phyloP scores from a whole-genome alignment of 306 rosid species.

The Glycine tomentella region DNA sequence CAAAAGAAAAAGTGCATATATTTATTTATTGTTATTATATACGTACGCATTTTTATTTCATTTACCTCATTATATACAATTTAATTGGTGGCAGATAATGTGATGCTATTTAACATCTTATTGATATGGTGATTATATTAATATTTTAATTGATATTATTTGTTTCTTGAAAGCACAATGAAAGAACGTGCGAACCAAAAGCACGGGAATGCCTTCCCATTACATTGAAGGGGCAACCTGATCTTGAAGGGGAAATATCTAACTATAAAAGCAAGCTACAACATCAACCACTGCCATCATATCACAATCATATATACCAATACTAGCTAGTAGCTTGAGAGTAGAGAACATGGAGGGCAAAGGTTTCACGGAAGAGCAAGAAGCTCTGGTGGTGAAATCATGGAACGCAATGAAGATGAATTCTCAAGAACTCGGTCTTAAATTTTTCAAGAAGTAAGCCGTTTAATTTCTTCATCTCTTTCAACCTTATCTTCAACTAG shows the following conservation, averaged over 20 bases:
- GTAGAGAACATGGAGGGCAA: slow-evolving; percentile 28
- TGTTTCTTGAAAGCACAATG: background rate
- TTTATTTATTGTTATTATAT: too few relatives aligned
- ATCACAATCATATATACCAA: background rate
- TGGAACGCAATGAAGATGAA: slow-evolving; percentile 79
- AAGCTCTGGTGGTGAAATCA: slow-evolving; percentile 75
- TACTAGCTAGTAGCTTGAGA: too few relatives aligned
- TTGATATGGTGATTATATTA: background rate
- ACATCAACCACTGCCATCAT: background rate
- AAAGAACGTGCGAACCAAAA: background rate
- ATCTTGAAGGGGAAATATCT: background rate
- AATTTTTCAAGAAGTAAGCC: slow-evolving; percentile 69
- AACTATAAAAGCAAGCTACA: slow-evolving; percentile 18
- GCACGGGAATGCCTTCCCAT: slow-evolving; percentile 47
- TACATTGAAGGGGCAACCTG: slow-evolving; percentile 47
- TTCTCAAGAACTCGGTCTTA: slow-evolving; percentile 64
- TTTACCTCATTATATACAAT: too few relatives aligned
- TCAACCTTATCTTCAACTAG: background rate
- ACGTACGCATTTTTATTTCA: too few relatives aligned
- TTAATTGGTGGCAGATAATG: too few relatives aligned
- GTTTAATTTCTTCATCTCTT: background rate
- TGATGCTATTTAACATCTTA: too few relatives aligned
- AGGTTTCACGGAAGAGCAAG: slow-evolving; percentile 79
- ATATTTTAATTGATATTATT: background rate
- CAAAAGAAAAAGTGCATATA: too few relatives aligned